phyloP scores from a whole-genome alignment of 371 early-diverging fungal species.

The Umbelopsis sp. region DNA sequence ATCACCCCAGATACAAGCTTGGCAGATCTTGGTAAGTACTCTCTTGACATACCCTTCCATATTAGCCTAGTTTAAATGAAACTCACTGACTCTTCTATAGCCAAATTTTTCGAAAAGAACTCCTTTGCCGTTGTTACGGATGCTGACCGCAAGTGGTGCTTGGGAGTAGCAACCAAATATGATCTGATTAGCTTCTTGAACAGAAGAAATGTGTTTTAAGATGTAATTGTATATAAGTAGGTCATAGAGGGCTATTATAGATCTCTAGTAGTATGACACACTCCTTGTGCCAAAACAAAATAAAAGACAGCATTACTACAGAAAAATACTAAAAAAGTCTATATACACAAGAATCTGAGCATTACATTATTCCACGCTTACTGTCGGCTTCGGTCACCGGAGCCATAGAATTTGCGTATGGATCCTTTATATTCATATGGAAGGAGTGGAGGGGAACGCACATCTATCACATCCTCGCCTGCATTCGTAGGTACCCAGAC shows the following conservation, averaged over 20 bases:
- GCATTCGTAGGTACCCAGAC: slow-evolving; percentile 57
- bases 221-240: neutral
- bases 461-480: slow-evolving; percentile 21
- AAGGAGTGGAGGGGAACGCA: slow-evolving; percentile 59
- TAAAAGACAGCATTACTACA: neutral
- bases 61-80: too few relatives aligned
- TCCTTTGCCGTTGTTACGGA: slow-evolving; percentile 87
- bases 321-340: neutral
- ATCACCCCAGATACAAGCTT: slow-evolving; percentile 85
- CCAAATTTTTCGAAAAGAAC: slow-evolving; percentile 75
- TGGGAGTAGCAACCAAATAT: slow-evolving; percentile 84
- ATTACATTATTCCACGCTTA: neutral
- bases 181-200: slow-evolving; percentile 74
- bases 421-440: slow-evolving; percentile 64
- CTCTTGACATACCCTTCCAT: slow-evolving; percentile 15
- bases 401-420: slow-evolving; percentile 50
- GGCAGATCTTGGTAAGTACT: slow-evolving; percentile 73
- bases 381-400: slow-evolving; percentile 35
- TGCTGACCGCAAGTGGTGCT: slow-evolving; percentile 76
- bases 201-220: slow-evolving; percentile 49
- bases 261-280: neutral
- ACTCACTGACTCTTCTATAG: slow-evolving; percentile 28
- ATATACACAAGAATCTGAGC: neutral
- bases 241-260: neutral
- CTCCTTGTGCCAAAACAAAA: neutral